Percentiles rank a stretch among this genome's conserved stretches.
phyloP scores from a whole-genome alignment of 169 alveolate genomes.

The Eimeria nieschulzi region DNA sequence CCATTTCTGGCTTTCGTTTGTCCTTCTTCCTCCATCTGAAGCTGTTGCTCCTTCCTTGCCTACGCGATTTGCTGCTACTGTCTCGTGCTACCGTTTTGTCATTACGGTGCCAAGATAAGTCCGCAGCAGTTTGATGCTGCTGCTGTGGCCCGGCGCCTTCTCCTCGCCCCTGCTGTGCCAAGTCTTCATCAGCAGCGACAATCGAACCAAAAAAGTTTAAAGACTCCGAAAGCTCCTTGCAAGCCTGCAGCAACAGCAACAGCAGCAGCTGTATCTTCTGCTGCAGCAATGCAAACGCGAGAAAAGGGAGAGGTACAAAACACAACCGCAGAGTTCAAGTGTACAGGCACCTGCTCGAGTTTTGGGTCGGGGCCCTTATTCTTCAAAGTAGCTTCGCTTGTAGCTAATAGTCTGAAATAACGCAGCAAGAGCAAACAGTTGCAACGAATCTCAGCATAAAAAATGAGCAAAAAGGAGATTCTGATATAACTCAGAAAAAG shows the following conservation, averaged over 20 bases:
- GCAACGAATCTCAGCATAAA: not conserved
- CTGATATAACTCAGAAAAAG: not conserved
- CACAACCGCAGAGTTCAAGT: not conserved
- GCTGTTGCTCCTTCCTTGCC: conserved; percentile 26
- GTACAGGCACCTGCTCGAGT: not conserved
- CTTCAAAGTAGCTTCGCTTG: conserved; percentile 24
- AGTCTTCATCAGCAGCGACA: conserved; percentile 58
- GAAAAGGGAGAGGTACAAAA: not conserved
- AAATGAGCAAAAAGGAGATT: too few species aligned
- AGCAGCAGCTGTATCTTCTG: not conserved
- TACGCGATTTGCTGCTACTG: not conserved
- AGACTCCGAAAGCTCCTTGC: conserved; percentile 54
- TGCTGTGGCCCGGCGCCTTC: not conserved
- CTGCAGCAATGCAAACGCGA: not conserved
- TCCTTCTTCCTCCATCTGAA: conserved; percentile 12
- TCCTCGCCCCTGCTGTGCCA: conserved; percentile 32
- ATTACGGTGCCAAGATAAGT: not conserved
- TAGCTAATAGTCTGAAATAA: conserved; percentile 17
- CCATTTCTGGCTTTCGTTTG: conserved; percentile 14
- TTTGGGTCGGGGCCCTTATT: not conserved
- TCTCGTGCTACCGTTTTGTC: conserved; percentile 44
- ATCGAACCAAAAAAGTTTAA: conserved; percentile 41
- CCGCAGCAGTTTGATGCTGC: not conserved
- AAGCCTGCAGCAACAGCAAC: conserved; percentile 47
- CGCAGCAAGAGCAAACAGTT: not conserved